These are phyloP conservation scores for Calcarisporium arbuscula DNA, from an alignment of 2,329 filamentous ascomycete genomes.

Conservation along the genomic window DNA sequence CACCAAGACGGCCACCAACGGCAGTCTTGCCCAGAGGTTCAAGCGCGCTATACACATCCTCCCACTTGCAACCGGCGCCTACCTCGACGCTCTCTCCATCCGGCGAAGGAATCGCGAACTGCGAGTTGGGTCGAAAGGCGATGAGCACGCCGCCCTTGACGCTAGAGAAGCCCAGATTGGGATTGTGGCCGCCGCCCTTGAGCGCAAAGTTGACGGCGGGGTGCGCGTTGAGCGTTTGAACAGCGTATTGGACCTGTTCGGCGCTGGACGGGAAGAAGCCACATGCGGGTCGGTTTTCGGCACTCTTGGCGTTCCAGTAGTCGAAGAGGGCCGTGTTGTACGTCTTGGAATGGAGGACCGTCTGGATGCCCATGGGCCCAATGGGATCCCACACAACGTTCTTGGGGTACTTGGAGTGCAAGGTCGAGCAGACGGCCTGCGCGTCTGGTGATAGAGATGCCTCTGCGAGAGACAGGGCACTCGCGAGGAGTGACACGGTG, in stretches of 20 bases:
- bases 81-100: constrained; percentile 32
- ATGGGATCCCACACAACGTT: constrained; percentile 13
- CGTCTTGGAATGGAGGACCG: neutral
- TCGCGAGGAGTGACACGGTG: no score
- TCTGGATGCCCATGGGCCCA: constrained; percentile 4
- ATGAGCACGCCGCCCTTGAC: constrained; percentile 42
- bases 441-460: constrained; percentile 5
- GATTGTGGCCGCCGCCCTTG: constrained; percentile 52
- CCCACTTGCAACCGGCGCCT: constrained; percentile 39
- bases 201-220: constrained; percentile 43
- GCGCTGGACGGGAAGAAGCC: constrained; percentile 40
- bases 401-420: constrained; percentile 8
- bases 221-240: constrained; percentile 40
- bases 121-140: constrained; percentile 6
- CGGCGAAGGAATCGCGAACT: constrained; percentile 15
- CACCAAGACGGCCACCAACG: constrained; percentile 38
- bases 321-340: constrained; percentile 10
- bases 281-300: constrained; percentile 26
- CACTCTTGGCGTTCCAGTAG: constrained; percentile 13
- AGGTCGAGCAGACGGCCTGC: constrained; percentile 9
- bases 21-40: constrained; percentile 35
- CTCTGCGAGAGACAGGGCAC: no score
- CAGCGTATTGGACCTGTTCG: constrained; percentile 45
- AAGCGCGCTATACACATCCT: constrained; percentile 32
- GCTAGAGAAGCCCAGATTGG: constrained; percentile 47